Conservation (phyloP, 768 basidiomycete species). For the Kwoniella bestiolae region DNA sequence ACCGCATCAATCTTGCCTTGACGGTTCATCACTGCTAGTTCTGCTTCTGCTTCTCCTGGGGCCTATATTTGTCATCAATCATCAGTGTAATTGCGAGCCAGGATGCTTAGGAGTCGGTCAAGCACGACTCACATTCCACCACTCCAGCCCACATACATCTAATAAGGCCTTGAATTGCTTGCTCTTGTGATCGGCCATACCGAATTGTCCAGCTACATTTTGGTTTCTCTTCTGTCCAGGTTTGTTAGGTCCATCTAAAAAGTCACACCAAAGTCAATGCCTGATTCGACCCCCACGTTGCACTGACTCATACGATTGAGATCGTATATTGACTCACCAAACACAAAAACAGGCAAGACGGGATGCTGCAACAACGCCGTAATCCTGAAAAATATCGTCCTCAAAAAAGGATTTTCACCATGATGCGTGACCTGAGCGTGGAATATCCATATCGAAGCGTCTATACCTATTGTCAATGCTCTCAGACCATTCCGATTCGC, state of each 20-base stretch:
- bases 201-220: conserved; percentile 48
- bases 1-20: conserved; percentile 84
- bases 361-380: conserved; percentile 72
- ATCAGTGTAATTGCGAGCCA: not conserved
- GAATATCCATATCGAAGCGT: conserved; percentile 65
- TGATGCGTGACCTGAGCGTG: conserved; percentile 61
- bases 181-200: conserved; percentile 49
- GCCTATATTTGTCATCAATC: conserved; percentile 55
- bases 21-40: conserved; percentile 81
- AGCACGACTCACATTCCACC: conserved; percentile 60
- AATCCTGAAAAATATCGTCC: conserved; percentile 84
- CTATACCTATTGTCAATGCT: conserved; percentile 82
- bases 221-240: conserved; percentile 74
- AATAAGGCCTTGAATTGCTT: conserved; percentile 57
- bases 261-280: too few species aligned
- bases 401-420: conserved; percentile 84
- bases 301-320: too few species aligned
- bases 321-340: conserved; percentile 59
- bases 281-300: too few species aligned
- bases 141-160: conserved; percentile 61
- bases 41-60: conserved; percentile 93
- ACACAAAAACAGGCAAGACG: conserved; percentile 86
- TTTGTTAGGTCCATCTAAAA: conserved; percentile 74
- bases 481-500: conserved; percentile 68
- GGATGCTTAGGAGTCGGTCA: not conserved